Evolutionary conservation across 129 eudicot species (phyloP).

Genomic region (Heracleum sosnowskyi): DNA sequence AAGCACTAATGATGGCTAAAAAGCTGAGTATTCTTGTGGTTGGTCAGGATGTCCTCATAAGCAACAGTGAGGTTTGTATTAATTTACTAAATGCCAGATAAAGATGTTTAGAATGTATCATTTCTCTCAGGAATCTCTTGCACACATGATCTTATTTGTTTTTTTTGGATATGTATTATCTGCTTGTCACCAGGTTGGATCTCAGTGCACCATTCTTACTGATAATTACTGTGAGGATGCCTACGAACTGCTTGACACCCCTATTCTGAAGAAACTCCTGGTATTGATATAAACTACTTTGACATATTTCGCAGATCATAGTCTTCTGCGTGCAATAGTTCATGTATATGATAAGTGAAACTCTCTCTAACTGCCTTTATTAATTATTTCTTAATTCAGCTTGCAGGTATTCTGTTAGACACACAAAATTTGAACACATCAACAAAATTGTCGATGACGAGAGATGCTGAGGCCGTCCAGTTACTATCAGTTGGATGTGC

Average conservation of each 20-base stretch:
- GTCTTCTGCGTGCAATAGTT: not conserved
- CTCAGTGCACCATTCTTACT: slow-evolving; percentile 62
- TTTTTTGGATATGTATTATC: not conserved
- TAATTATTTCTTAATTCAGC: slow-evolving; percentile 28
- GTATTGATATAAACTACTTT: slow-evolving; percentile 20
- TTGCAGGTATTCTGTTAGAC: slow-evolving; percentile 71
- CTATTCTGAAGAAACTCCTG: slow-evolving; percentile 63
- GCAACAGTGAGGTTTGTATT: slow-evolving; percentile 46
- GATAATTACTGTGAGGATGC: slow-evolving; percentile 85
- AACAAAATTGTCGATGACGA: slow-evolving; percentile 39
- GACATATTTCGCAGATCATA: not conserved
- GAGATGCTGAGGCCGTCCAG: slow-evolving; percentile 83
- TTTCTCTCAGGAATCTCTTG: not conserved
- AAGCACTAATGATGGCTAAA: slow-evolving; percentile 66
- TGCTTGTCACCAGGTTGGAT: slow-evolving; percentile 43
- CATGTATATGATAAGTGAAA: not conserved
- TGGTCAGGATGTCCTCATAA: slow-evolving; percentile 69
- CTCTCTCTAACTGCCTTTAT: not conserved
- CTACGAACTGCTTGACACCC: slow-evolving; percentile 68
- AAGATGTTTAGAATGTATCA: not conserved
- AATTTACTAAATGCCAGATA: not conserved
- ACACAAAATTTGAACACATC: slow-evolving; percentile 54
- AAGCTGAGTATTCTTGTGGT: slow-evolving; percentile 60
- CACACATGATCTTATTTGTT: not conserved
- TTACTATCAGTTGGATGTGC: slow-evolving; percentile 63